Percentiles rank a stretch among this genome's conserved stretches.
Conservation (phyloP, 176 grass and related monocot genomes). For the Musa acuminata region DNA sequence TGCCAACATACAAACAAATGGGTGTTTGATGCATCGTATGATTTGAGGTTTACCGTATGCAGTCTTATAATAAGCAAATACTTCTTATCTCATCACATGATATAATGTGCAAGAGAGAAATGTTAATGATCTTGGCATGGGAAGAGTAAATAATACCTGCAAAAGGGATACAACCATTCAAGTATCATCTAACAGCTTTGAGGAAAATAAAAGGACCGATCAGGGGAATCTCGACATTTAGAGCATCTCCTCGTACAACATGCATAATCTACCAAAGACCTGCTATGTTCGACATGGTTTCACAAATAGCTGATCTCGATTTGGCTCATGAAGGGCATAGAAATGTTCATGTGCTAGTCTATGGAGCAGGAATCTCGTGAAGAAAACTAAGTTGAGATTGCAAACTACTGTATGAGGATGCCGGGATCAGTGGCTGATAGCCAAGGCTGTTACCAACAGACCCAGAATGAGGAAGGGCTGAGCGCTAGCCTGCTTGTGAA, state of each 20-base stretch:
- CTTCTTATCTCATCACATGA: not conserved
- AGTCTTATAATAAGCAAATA: too few relatives aligned
- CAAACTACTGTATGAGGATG: not conserved
- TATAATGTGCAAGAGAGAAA: not conserved
- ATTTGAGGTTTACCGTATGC: not conserved
- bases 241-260: not conserved
- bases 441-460: conserved; percentile 62
- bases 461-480: conserved; percentile 65
- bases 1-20: too few relatives aligned
- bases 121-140: not conserved
- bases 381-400: not conserved
- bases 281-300: not conserved
- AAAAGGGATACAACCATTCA: not conserved
- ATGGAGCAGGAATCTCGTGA: not conserved
- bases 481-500: conserved; percentile 42
- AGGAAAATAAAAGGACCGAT: not conserved
- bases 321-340: not conserved
- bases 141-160: not conserved
- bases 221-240: not conserved
- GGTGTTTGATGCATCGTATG: not conserved
- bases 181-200: not conserved
- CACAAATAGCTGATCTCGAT: not conserved
- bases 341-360: not conserved
- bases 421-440: conserved; percentile 26
- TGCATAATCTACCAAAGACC: not conserved